These are phyloP conservation scores for Beauveria asiatica DNA, from an alignment of 2,329 filamentous ascomycete genomes.

Conservation along the genomic window DNA sequence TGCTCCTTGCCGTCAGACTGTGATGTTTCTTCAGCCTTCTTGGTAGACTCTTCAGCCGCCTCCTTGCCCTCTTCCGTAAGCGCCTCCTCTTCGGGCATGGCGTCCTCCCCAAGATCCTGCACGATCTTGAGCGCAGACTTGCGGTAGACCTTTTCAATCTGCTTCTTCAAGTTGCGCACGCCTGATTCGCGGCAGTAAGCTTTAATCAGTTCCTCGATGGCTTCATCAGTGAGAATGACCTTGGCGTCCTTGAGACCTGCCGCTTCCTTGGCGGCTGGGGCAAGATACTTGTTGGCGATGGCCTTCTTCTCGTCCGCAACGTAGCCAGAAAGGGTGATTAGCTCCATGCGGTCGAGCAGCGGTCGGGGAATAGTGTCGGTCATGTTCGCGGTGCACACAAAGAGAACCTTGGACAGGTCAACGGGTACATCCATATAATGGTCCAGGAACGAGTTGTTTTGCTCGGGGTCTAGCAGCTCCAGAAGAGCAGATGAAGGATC, in stretches of 20 bases:
- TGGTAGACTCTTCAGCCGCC: constrained; percentile 61
- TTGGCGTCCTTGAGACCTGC: constrained; percentile 86
- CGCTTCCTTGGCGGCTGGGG: constrained; percentile 87
- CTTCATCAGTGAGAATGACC: constrained; percentile 76
- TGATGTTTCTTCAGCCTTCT: constrained; percentile 56
- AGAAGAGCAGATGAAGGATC: constrained; percentile 91
- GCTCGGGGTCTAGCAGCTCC: constrained; percentile 90
- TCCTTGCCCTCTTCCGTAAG: constrained; percentile 79
- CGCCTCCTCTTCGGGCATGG: constrained; percentile 69
- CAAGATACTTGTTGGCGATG: constrained; percentile 87
- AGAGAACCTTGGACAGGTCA: constrained; percentile 92
- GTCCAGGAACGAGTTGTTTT: constrained; percentile 94
- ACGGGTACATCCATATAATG: constrained; percentile 99
- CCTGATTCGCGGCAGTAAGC: constrained; percentile 96
- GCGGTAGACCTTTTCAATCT: constrained; percentile 97
- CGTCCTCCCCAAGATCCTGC: constrained; percentile 82
- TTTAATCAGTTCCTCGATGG: constrained; percentile 95
- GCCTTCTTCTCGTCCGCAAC: constrained; percentile 98
- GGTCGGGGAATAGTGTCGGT: constrained; percentile 95
- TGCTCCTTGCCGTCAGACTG: constrained; percentile 23
- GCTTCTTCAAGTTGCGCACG: constrained; percentile 96
- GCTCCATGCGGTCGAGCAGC: constrained; percentile 92
- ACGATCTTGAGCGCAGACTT: constrained; percentile 98
- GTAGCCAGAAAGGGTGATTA: constrained; percentile 93
- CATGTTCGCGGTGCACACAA: constrained; percentile 98